phyloP scores from a whole-genome alignment of 495 filamentous ascomycete species.

The Penicillium verhagenii region DNA sequence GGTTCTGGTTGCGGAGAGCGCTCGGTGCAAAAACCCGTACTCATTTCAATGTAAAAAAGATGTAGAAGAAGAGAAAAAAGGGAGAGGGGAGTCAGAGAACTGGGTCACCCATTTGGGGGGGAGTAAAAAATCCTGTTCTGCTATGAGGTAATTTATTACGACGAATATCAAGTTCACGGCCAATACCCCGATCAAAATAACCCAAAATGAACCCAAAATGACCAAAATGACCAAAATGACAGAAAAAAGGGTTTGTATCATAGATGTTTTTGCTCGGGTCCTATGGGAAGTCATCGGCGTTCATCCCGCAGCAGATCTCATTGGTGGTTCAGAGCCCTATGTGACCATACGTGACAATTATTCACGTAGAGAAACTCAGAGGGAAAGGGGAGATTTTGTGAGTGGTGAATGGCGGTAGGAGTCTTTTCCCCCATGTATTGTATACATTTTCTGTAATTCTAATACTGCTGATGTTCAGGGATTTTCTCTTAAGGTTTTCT shows the following conservation, averaged over 20 bases:
- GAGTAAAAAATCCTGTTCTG: constrained; percentile 15
- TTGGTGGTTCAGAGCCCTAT: constrained; percentile 1
- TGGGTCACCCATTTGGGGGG: background rate
- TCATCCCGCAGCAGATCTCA: background rate
- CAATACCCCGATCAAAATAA: background rate
- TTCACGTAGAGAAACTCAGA: too few relatives aligned
- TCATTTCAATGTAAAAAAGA: background rate
- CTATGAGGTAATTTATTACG: constrained; percentile 23
- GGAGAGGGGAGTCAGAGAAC: background rate
- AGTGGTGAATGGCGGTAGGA: too few relatives aligned
- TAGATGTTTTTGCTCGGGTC: background rate
- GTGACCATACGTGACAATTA: constrained; percentile 16
- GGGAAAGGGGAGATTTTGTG: background rate
- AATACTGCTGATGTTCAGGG: too few relatives aligned
- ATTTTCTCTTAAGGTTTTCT: too few relatives aligned
- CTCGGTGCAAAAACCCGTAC: background rate
- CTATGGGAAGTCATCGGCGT: background rate
- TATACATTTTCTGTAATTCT: too few relatives aligned
- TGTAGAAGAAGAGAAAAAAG: background rate
- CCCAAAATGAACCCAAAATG: too few relatives aligned
- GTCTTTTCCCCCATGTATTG: too few relatives aligned
- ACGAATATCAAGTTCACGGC: background rate
- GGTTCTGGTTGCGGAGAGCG: background rate
- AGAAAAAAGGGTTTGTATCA: too few relatives aligned
- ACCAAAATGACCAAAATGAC: too few relatives aligned